These are phyloP conservation scores for Coemansia biformis DNA, from an alignment of 192 early-diverging fungal genomes.

Conservation along the genomic window DNA sequence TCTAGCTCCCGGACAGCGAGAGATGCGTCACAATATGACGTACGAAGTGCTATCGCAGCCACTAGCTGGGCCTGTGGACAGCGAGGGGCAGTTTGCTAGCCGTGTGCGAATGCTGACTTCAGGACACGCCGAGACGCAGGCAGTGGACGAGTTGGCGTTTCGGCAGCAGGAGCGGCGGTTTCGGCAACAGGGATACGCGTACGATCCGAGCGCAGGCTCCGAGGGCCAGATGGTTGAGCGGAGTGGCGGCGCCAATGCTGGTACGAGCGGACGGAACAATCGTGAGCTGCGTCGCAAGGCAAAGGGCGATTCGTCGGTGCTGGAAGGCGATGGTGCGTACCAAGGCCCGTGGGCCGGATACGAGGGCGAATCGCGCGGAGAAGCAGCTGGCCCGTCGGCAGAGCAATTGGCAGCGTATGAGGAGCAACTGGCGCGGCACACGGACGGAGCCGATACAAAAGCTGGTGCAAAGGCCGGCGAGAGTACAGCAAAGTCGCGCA, in stretches of 20 bases:
- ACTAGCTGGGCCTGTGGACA: conserved; percentile 20
- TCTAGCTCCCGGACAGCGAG: conserved; percentile 15
- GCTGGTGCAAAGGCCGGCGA: neutral
- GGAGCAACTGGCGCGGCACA: conserved; percentile 11
- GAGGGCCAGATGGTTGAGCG: conserved; percentile 50
- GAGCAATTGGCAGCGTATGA: conserved; percentile 50
- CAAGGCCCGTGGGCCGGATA: conserved; percentile 94
- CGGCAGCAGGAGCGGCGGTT: conserved; percentile 81
- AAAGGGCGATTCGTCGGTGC: conserved; percentile 67
- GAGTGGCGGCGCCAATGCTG: conserved; percentile 17
- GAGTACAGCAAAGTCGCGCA: conserved; percentile 15
- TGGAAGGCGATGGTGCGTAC: conserved; percentile 74
- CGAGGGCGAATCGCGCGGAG: conserved; percentile 71
- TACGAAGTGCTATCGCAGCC: conserved; percentile 31
- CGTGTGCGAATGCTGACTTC: neutral
- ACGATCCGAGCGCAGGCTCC: conserved; percentile 63
- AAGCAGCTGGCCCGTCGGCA: conserved; percentile 52
- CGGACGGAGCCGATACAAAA: neutral
- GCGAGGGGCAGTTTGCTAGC: conserved; percentile 17
- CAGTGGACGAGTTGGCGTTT: conserved; percentile 52
- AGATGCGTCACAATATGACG: conserved; percentile 21
- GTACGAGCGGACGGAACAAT: conserved; percentile 48
- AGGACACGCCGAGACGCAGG: conserved; percentile 30
- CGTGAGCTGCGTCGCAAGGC: conserved; percentile 54
- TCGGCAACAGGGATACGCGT: conserved; percentile 70